phyloP scores from a whole-genome alignment of 2,329 filamentous ascomycete species.

The Magnaporthiopsis rhizophila region DNA sequence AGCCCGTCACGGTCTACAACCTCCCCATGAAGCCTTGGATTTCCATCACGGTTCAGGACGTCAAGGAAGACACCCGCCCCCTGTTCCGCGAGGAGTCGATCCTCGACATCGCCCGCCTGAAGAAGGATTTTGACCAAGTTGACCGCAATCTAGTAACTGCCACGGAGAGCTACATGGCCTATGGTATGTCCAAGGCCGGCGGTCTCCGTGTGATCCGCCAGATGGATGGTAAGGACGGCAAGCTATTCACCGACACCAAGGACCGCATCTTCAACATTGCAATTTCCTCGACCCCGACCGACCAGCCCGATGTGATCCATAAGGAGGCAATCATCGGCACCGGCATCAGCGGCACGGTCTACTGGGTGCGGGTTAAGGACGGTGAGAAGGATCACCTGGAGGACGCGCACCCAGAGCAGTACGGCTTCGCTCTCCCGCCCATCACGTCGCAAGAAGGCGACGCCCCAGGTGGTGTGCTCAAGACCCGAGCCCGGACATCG shows the following conservation, averaged over 20 bases:
- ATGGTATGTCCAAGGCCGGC: constrained; percentile 87
- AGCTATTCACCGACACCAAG: constrained; percentile 82
- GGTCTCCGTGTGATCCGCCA: constrained; percentile 91
- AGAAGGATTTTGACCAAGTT: constrained; percentile 97
- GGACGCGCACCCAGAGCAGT: constrained; percentile 69
- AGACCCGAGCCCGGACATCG: constrained; percentile 88
- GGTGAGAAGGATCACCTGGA: constrained; percentile 73
- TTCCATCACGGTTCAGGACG: constrained; percentile 65
- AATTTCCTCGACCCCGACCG: constrained; percentile 60
- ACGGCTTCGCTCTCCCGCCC: constrained; percentile 84
- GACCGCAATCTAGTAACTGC: constrained; percentile 89
- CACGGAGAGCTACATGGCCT: constrained; percentile 85
- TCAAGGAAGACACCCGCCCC: constrained; percentile 44
- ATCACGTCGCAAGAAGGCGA: constrained; percentile 82
- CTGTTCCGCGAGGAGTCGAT: constrained; percentile 70
- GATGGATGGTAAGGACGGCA: constrained; percentile 84
- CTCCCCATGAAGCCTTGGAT: constrained; percentile 97
- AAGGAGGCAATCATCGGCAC: constrained; percentile 85
- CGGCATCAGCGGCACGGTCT: constrained; percentile 91
- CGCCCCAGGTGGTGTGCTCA: constrained; percentile 82
- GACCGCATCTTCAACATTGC: constrained; percentile 94
- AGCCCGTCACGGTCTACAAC: constrained; percentile 75
- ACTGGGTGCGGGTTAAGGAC: constrained; percentile 80
- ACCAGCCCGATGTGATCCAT: constrained; percentile 44
- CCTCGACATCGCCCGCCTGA: constrained; percentile 87